phyloP scores from a whole-genome alignment of 2,329 filamentous ascomycete genomes.

The Zasmidium cellare region DNA sequence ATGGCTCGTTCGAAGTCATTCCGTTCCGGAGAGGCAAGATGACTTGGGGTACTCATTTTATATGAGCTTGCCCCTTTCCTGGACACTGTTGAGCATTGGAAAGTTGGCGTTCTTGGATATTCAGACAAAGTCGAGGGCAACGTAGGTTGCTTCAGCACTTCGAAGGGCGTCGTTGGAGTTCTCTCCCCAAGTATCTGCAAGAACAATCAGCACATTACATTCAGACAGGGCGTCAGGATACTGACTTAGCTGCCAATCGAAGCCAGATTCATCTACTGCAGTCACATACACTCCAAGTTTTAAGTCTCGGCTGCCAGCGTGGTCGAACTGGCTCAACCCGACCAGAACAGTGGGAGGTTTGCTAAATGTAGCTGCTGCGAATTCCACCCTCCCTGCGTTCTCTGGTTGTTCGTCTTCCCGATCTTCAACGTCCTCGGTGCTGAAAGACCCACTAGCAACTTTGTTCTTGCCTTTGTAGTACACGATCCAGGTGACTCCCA shows the following conservation, averaged over 20 bases:
- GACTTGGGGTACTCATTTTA: slow-evolving; percentile 57
- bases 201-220: background rate
- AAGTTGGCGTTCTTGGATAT: background rate
- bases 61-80: slow-evolving; percentile 21
- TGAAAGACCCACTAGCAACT: slow-evolving; percentile 17
- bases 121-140: slow-evolving; percentile 9
- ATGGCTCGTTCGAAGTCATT: slow-evolving; percentile 59
- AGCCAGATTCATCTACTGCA: background rate
- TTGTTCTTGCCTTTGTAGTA: slow-evolving; percentile 18
- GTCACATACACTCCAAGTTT: slow-evolving; percentile 4
- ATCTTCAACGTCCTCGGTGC: slow-evolving; percentile 7
- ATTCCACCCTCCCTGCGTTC: slow-evolving; percentile 10
- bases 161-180: slow-evolving; percentile 1
- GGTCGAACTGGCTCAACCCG: slow-evolving; percentile 6
- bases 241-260: slow-evolving; percentile 8
- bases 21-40: slow-evolving; percentile 64
- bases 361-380: slow-evolving; percentile 11
- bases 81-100: background rate
- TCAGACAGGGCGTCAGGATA: background rate
- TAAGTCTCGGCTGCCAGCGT: slow-evolving; percentile 4
- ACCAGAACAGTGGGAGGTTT: slow-evolving; percentile 19
- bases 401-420: background rate
- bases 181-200: slow-evolving; percentile 4
- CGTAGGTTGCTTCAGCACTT: slow-evolving; percentile 7
- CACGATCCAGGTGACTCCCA: slow-evolving; percentile 17